Percentiles rank a stretch among this genome's conserved stretches.
These are phyloP conservation scores for Cladorrhinum sp. DNA, from an alignment of 2,329 filamentous ascomycete species.

Conservation along the genomic window DNA sequence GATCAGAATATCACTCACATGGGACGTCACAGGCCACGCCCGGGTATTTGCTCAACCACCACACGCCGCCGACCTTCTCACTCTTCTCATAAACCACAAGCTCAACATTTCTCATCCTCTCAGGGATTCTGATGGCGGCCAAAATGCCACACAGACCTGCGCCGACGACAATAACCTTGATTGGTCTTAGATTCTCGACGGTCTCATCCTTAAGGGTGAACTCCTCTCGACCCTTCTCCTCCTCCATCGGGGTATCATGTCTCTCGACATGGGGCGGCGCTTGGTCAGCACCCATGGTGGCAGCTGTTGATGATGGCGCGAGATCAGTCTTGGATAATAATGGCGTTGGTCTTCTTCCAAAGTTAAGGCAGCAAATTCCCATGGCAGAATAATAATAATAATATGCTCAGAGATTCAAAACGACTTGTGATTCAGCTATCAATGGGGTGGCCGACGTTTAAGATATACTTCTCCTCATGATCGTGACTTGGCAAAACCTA, in stretches of 20 bases:
- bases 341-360: too few relatives aligned
- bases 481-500: not conserved
- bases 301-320: not conserved
- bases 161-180: conserved; percentile 35
- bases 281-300: not conserved
- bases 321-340: not conserved
- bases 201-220: conserved; percentile 30
- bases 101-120: conserved; percentile 35
- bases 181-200: conserved; percentile 34
- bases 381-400: not conserved
- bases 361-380: not conserved
- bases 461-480: not conserved
- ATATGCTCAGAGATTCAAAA: too few relatives aligned
- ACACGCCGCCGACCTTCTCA: conserved; percentile 34
- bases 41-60: conserved; percentile 36
- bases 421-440: too few relatives aligned
- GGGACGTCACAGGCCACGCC: conserved; percentile 38
- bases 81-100: conserved; percentile 37
- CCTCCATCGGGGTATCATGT: not conserved
- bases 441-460: not conserved
- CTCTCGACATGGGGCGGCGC: not conserved
- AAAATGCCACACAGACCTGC: conserved; percentile 36
- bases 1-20: conserved; percentile 27
- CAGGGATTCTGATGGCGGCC: conserved; percentile 36
- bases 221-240: not conserved